Evolutionary conservation across 768 basidiomycete species (phyloP), one percentile per base, ranked within the genome.

Genomic region (Podaxis sp.): DNA sequence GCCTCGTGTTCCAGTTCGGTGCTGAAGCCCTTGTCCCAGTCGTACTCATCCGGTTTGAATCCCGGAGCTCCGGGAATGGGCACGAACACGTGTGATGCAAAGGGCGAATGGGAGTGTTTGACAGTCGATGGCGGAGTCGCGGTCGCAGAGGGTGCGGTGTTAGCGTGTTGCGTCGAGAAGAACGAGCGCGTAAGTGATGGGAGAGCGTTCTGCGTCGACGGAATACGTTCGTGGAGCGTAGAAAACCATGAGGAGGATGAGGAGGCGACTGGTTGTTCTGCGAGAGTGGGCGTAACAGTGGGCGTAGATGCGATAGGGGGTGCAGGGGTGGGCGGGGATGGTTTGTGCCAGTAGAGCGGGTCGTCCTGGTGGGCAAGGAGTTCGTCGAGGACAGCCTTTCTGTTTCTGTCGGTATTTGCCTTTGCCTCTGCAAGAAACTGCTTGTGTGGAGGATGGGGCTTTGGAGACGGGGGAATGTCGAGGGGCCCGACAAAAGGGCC

Each of bases 61-160:
- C 91, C 93, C 0, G 93, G 93, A 0, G 93, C 93, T n/a, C 93
- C 87, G 56, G 70, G 75, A 1, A 81, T 79, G 2, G 82, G 76
- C 0, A 74, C 65, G 62, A 78, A 54, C 75, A 82, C 17, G 76
- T 75, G 71, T 3, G 81, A 81, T 2, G 76, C 74, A 36, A 82
- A 85, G 0, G 82, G 81, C 10, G 80, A 72, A 4, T 66, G n/a
- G 7, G 38, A 26, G 54, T 70, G 71, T 10, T 68, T 67, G 15
- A 70, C 56, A 3, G 62, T 20, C 20, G 46, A 15, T 4, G 52
- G 51, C 2, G 57, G 63, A 57, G 65, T 55, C 33, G 8, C 6
- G 6, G 28, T 30, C 6, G 28, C 28, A 30, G 7, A 6, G 13
- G 53, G 46, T 10, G 46, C 83, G 2, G 77, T 85, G 82, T 62